These are phyloP conservation scores for Plasmodium chabaudi DNA, from an alignment of 169 alveolate species.

Conservation along the genomic window DNA sequence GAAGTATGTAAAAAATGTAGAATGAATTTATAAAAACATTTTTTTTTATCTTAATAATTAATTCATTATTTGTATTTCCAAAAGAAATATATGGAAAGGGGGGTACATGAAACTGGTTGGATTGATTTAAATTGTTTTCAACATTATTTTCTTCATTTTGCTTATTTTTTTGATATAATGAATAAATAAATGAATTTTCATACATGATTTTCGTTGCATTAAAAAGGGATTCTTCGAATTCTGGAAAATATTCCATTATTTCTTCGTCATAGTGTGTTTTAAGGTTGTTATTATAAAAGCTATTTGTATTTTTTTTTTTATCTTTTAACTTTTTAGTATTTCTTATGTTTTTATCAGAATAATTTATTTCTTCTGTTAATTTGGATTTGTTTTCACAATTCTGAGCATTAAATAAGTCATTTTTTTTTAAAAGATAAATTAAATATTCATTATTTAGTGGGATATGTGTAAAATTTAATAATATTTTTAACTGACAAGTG, in stretches of 20 bases:
- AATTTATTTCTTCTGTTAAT: not conserved
- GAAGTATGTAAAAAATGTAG: slow-evolving; percentile 32
- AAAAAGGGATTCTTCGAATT: slow-evolving; percentile 53
- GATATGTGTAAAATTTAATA: not conserved
- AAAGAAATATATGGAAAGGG: not conserved
- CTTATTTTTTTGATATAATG: slow-evolving; percentile 29
- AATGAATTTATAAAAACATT: slow-evolving; percentile 45
- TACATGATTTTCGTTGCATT: slow-evolving; percentile 43
- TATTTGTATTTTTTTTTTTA: not conserved
- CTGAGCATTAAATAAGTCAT: slow-evolving; percentile 1
- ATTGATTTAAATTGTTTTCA: slow-evolving; percentile 1
- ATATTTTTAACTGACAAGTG: slow-evolving; percentile 8
- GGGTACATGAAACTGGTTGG: not conserved
- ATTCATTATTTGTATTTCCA: slow-evolving; percentile 8
- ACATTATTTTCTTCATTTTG: not conserved
- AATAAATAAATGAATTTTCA: slow-evolving; percentile 46
- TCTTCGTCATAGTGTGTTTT: slow-evolving; percentile 6
- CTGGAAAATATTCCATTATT: slow-evolving; percentile 10
- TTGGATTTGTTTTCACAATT: not conserved
- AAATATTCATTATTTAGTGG: slow-evolving; percentile 24
- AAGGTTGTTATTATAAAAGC: not conserved
- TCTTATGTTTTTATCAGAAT: not conserved
- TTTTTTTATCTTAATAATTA: slow-evolving; percentile 49
- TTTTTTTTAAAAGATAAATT: slow-evolving; percentile 30
- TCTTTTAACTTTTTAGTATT: slow-evolving; percentile 8